A percentile compares a stretch with the other conserved stretches of the same genome.
phyloP scores from a whole-genome alignment of 306 rosid genomes.

The Myrica gale region DNA sequence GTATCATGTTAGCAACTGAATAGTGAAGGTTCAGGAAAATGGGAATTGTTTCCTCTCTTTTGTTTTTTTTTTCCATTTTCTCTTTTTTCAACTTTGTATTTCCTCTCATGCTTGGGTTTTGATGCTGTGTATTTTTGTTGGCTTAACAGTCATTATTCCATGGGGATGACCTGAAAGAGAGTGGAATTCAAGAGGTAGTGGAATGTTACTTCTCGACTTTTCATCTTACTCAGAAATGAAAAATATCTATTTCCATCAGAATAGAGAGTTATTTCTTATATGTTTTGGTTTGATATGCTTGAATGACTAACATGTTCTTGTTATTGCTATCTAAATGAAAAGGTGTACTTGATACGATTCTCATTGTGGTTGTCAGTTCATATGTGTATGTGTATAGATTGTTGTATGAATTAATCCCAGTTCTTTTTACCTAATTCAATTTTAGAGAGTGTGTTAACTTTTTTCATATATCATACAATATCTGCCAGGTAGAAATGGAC shows the following conservation, averaged over 20 bases:
- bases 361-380: background rate
- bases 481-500: conserved; percentile 93
- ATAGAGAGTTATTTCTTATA: too few relatives aligned
- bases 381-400: background rate
- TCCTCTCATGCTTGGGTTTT: conserved; percentile 28
- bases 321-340: background rate
- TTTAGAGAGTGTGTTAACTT: background rate
- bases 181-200: conserved; percentile 83
- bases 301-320: background rate
- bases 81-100: conserved; percentile 7
- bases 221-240: background rate
- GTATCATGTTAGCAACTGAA: conserved; percentile 10
- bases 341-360: background rate
- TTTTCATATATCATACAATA: background rate
- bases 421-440: background rate
- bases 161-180: conserved; percentile 81
- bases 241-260: too few relatives aligned
- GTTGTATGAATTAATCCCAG: background rate
- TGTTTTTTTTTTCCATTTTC: background rate
- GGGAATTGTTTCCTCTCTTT: conserved; percentile 10
- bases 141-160: conserved; percentile 71
- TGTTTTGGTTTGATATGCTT: background rate
- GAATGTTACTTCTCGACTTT: conserved; percentile 21
- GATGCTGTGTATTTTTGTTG: conserved; percentile 32
- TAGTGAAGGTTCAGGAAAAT: background rate